phyloP scores from a whole-genome alignment of 2,329 filamentous ascomycete species.

The Zymoseptoria passerinii region DNA sequence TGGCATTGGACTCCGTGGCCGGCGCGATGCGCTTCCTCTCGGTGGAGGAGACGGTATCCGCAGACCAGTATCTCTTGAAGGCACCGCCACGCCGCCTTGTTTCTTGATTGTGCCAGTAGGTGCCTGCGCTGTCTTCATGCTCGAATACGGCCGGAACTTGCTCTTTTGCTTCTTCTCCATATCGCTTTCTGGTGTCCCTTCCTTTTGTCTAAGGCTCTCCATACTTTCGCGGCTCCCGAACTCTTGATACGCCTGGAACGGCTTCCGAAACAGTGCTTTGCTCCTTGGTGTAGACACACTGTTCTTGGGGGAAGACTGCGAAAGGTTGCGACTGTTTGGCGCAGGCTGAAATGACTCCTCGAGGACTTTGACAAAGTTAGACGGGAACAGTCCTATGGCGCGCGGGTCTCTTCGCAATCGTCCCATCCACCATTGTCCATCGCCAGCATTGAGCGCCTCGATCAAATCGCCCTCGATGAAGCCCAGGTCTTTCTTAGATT shows the following conservation, averaged over 20 bases:
- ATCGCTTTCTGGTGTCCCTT: constrained; percentile 24
- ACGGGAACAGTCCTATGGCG: constrained; percentile 87
- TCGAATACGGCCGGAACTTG: constrained; percentile 41
- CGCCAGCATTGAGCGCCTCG: constrained; percentile 94
- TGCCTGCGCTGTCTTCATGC: constrained; percentile 42
- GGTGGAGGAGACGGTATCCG: constrained; percentile 28
- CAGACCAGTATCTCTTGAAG: constrained; percentile 20
- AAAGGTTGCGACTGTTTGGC: constrained; percentile 48
- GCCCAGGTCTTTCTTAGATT: constrained; percentile 84
- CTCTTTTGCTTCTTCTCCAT: constrained; percentile 29
- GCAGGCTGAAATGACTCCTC: constrained; percentile 73
- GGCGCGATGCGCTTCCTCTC: constrained; percentile 18
- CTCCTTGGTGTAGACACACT: constrained; percentile 34
- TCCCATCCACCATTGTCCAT: constrained; percentile 98
- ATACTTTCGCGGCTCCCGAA: constrained; percentile 16
- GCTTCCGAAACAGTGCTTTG: constrained; percentile 54
- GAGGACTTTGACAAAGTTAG: constrained; percentile 91
- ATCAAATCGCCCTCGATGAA: constrained; percentile 98
- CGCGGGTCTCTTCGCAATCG: constrained; percentile 80
- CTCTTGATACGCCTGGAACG: constrained; percentile 54
- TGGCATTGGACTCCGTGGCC: constrained; percentile 20
- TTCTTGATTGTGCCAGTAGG: constrained; percentile 26
- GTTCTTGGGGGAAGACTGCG: constrained; percentile 50
- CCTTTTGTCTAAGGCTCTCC: constrained; percentile 28
- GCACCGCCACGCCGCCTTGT: constrained; percentile 13